Evolutionary conservation across 768 basidiomycete genomes (phyloP), one percentile per base, ranked within the genome.

Genomic region (Pulveroboletus sp.): DNA sequence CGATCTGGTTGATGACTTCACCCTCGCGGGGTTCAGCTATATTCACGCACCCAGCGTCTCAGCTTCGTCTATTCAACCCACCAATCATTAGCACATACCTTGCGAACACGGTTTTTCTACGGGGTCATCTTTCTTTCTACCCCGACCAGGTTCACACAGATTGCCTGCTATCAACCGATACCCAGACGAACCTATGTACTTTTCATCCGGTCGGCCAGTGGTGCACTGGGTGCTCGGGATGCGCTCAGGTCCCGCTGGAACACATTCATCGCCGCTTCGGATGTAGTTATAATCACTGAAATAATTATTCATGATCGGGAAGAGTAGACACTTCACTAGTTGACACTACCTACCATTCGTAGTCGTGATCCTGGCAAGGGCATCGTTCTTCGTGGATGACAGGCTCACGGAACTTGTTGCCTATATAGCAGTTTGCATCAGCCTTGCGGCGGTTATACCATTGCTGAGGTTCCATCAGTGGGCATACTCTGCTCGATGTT

Each of bases 121-220:
- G 30, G 68, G 73, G 11, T 78, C 73, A 58, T 96, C 95, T 70
- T 88, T 89, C 60, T 76, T 71, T 17, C 73, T 46, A 2, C 89
- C 92, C 11, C 57, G 55, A 4, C 63, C 57, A n/a, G 75, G 75
- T 33, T 75, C 76, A 63, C 96, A 99, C 0, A 84, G 87, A 61
- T 99, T 88, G 0, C 95, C 95, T 4, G 96, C 93, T 51, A 99
- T 91, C 62, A 85, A 82, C 30, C 93, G 78, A 65, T 83, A 99
- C 0, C 96, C 96, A 17, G 89, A 92, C 0, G 94, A 97, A 0
- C 96, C 96, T 64, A 76, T 60, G 63, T 92, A 99, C 7, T 62
- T 81, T 54, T 86, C 74, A 6, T 78, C 73, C 0, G 78, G 69
- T 40, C 72, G 73, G 8, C 72, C 71, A 9, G 67, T 63, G 6